Evolutionary conservation across 192 early-diverging fungal genomes (phyloP).

Genomic region (Haplosporangium gracile): DNA sequence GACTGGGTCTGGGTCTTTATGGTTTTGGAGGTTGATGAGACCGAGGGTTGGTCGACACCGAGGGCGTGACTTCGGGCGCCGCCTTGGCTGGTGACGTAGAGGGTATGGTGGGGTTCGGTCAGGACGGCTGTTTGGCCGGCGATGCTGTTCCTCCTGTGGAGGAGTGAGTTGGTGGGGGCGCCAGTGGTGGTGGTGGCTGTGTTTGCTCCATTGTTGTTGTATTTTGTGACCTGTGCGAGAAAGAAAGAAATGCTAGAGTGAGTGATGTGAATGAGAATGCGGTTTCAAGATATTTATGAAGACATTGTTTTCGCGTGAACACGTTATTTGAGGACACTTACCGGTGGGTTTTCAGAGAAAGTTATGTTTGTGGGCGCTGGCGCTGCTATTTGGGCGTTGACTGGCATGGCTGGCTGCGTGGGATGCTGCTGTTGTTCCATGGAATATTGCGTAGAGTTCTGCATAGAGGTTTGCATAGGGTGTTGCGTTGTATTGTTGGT

Average conservation of each 20-base stretch:
- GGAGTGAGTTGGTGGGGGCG: background rate
- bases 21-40: slow-evolving; percentile 10
- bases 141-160: background rate
- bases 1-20: background rate
- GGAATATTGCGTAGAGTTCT: too few relatives aligned
- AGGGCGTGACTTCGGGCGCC: slow-evolving; percentile 21
- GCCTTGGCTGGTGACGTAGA: slow-evolving; percentile 27
- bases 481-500: too few relatives aligned
- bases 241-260: background rate
- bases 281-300: background rate
- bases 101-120: slow-evolving; percentile 4
- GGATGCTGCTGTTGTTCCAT: too few relatives aligned
- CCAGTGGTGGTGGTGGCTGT: background rate
- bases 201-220: background rate
- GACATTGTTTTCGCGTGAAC: background rate
- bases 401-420: too few relatives aligned
- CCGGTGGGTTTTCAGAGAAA: background rate
- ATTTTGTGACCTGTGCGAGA: background rate
- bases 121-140: background rate
- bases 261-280: background rate
- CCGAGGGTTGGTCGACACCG: slow-evolving; percentile 21
- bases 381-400: too few relatives aligned
- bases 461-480: too few relatives aligned
- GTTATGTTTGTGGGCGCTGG: background rate
- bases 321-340: background rate